Percentiles rank a stretch among this genome's conserved stretches.
Conservation (phyloP, 1,284 basidiomycete species). For the Trichosporon faecale region DNA sequence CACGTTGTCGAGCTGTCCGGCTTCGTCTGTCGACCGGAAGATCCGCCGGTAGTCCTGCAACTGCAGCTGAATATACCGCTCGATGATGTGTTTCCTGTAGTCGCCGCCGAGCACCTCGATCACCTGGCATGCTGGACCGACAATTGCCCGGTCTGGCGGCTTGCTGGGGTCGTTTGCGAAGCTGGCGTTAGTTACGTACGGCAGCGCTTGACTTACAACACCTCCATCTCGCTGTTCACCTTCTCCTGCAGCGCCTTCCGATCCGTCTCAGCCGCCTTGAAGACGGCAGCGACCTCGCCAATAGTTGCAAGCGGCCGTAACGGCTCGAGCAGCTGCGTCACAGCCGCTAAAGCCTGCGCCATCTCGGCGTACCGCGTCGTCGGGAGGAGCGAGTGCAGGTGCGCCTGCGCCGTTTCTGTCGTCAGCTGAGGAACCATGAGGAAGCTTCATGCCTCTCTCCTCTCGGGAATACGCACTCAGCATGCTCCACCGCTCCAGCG, state of each 20-base stretch:
- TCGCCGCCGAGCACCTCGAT: slow-evolving; percentile 83
- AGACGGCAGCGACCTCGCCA: slow-evolving; percentile 69
- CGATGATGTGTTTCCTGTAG: slow-evolving; percentile 67
- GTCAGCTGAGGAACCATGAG: neutral
- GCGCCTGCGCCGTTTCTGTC: slow-evolving; percentile 73
- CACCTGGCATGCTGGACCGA: slow-evolving; percentile 75
- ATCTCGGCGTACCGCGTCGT: slow-evolving; percentile 79
- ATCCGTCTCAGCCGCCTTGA: slow-evolving; percentile 71
- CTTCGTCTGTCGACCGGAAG: slow-evolving; percentile 84
- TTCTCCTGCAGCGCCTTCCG: slow-evolving; percentile 71
- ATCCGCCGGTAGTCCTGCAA: slow-evolving; percentile 95
- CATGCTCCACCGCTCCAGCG: slow-evolving; percentile 87
- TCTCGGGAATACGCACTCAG: slow-evolving; percentile 62
- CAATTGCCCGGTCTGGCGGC: slow-evolving; percentile 62
- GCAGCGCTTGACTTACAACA: slow-evolving; percentile 65
- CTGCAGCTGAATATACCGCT: slow-evolving; percentile 85
- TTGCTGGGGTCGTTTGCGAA: slow-evolving; percentile 73
- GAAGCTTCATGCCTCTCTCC: neutral
- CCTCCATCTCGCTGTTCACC: slow-evolving; percentile 83
- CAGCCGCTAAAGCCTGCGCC: slow-evolving; percentile 77
- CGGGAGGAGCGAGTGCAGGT: slow-evolving; percentile 72
- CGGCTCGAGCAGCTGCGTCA: slow-evolving; percentile 73
- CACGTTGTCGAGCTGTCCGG: slow-evolving; percentile 94
- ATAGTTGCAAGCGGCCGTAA: slow-evolving; percentile 75
- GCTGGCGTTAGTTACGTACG: slow-evolving; percentile 52